Conservation (phyloP, 2,329 filamentous ascomycete species). For the Cercospora citrullina region DNA sequence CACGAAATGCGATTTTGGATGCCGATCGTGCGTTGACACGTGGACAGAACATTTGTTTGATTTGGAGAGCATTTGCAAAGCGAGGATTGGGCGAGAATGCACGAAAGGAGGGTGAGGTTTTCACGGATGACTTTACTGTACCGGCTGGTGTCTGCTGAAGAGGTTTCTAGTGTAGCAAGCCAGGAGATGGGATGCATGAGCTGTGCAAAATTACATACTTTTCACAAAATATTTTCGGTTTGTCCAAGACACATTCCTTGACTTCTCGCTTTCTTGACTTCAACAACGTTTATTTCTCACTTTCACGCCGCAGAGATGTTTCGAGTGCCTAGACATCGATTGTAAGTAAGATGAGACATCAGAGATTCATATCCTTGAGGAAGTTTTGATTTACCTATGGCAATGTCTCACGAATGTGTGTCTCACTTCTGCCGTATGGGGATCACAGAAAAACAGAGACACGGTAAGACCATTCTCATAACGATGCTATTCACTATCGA, state of each 20-base stretch:
- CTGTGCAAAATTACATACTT: not conserved
- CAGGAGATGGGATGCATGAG: not conserved
- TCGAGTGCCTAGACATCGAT: not conserved
- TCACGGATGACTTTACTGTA: slow-evolving; percentile 21
- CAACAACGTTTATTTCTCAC: not conserved
- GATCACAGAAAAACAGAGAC: too few species aligned
- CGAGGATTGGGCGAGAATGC: slow-evolving; percentile 50
- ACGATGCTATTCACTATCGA: too few species aligned
- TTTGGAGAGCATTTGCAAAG: slow-evolving; percentile 60
- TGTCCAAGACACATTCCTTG: not conserved
- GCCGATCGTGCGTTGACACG: slow-evolving; percentile 55
- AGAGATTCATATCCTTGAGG: too few species aligned
- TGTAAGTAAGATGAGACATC: not conserved
- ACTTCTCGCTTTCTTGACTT: too few species aligned
- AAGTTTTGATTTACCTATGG: too few species aligned
- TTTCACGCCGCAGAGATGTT: not conserved
- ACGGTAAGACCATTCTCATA: too few species aligned
- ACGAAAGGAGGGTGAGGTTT: slow-evolving; percentile 7
- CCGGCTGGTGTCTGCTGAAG: slow-evolving; percentile 18
- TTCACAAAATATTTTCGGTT: not conserved
- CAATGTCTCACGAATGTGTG: too few species aligned
- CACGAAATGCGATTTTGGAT: slow-evolving; percentile 58
- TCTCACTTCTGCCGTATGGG: too few species aligned
- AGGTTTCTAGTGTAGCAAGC: not conserved
- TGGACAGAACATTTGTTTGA: slow-evolving; percentile 52